A percentile compares a stretch with the other conserved stretches of the same genome.
phyloP scores from a whole-genome alignment of 345 rosid species.

The Clarkia xantiana region DNA sequence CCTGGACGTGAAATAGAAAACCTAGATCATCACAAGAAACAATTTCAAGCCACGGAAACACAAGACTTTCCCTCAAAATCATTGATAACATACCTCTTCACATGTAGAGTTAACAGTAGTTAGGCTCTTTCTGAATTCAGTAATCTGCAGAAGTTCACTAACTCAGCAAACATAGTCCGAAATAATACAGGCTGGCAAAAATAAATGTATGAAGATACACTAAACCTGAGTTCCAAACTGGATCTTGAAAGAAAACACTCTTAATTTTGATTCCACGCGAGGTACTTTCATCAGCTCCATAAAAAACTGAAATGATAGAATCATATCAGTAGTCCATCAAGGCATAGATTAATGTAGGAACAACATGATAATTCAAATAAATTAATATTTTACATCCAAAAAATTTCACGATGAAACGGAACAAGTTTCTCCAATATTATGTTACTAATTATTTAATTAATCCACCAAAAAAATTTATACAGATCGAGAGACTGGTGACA shows the following conservation, averaged over 20 bases:
- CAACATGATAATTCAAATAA: too few relatives aligned
- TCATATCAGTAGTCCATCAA: not conserved
- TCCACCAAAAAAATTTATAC: too few relatives aligned
- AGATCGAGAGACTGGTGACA: too few relatives aligned
- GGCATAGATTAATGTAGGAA: too few relatives aligned
- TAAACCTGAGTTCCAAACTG: constrained; percentile 90
- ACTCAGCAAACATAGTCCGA: constrained; percentile 8
- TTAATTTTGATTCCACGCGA: constrained; percentile 84
- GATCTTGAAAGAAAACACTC: constrained; percentile 96
- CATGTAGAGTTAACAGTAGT: constrained; percentile 82
- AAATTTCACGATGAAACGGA: too few relatives aligned
- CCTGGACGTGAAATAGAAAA: constrained; percentile 27
- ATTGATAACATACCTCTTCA: constrained; percentile 49
- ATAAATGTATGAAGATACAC: constrained; percentile 5
- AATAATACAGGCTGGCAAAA: constrained; percentile 2
- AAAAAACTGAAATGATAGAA: constrained; percentile 43
- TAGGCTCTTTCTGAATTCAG: constrained; percentile 78
- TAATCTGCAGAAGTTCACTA: constrained; percentile 30
- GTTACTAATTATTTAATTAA: too few relatives aligned
- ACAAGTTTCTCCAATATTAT: too few relatives aligned
- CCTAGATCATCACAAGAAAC: constrained; percentile 1
- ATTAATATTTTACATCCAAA: not conserved
- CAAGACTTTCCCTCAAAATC: constrained; percentile 1
- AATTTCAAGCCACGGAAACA: not conserved
- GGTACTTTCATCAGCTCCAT: constrained; percentile 98